These are phyloP conservation scores for Fusarium keratoplasticum DNA, from an alignment of 2,329 filamentous ascomycete genomes.

Conservation along the genomic window DNA sequence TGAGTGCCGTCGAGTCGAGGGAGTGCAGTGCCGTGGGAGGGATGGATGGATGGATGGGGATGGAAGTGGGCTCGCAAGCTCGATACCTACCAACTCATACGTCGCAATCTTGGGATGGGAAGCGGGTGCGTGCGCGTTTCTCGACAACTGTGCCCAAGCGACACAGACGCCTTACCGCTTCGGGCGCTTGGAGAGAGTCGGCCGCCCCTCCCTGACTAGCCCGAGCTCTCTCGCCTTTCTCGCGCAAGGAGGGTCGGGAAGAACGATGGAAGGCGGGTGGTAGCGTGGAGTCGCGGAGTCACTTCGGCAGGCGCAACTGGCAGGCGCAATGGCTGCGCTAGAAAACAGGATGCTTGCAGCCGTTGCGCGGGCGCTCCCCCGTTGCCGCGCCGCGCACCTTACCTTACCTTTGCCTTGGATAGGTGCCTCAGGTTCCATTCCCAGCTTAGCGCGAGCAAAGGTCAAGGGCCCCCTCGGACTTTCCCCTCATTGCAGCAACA, in stretches of 20 bases:
- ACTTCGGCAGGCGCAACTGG: slow-evolving; percentile 33
- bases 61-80: background rate
- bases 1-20: slow-evolving; percentile 38
- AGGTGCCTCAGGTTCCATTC: background rate
- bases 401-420: background rate
- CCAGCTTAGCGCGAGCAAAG: background rate
- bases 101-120: slow-evolving; percentile 26
- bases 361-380: slow-evolving; percentile 22
- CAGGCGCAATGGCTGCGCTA: slow-evolving; percentile 33
- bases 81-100: background rate
- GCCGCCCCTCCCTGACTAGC: slow-evolving; percentile 1
- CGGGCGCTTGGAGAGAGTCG: slow-evolving; percentile 31
- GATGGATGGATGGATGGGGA: background rate
- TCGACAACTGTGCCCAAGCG: slow-evolving; percentile 22
- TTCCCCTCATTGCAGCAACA: slow-evolving; percentile 5
- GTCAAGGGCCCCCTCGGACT: background rate
- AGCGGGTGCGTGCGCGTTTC: slow-evolving; percentile 37
- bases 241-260: slow-evolving; percentile 10
- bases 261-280: slow-evolving; percentile 21
- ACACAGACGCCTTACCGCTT: slow-evolving; percentile 44
- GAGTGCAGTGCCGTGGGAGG: slow-evolving; percentile 30
- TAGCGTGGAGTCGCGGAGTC: slow-evolving; percentile 21
- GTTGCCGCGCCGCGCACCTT: slow-evolving; percentile 31
- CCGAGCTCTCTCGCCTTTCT: background rate
- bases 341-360: slow-evolving; percentile 33